Conservation (phyloP, 176 grass and related monocot species). For the Chloris gayana region DNA sequence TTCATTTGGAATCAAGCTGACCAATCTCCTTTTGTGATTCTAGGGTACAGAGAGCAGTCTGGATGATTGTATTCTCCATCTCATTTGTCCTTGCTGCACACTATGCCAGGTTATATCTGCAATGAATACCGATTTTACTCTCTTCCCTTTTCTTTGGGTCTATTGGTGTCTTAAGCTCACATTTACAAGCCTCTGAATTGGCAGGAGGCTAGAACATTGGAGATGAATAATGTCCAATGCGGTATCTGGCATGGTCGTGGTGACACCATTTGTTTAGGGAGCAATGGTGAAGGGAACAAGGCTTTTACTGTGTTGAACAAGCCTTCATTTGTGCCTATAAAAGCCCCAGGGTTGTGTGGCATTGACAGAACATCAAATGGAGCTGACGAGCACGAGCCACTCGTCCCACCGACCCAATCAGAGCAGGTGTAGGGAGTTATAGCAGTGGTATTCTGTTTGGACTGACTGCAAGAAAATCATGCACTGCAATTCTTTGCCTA, state of each 20-base stretch:
- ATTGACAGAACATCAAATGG: conserved; percentile 69
- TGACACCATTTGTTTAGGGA: conserved; percentile 85
- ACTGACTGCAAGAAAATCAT: not conserved
- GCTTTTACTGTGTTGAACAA: conserved; percentile 60
- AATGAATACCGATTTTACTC: not conserved
- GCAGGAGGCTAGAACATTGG: conserved; percentile 90
- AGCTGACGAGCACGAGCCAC: conserved; percentile 49
- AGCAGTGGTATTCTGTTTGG: not conserved
- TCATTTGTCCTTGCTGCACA: conserved; percentile 89
- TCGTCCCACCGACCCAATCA: conserved; percentile 42
- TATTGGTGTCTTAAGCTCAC: conserved; percentile 23
- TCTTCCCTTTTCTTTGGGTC: not conserved
- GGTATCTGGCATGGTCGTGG: conserved; percentile 95
- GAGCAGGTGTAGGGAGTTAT: conserved; percentile 35
- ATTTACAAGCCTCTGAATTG: conserved; percentile 29
- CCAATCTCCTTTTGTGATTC: conserved; percentile 23
- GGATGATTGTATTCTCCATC: conserved; percentile 92
- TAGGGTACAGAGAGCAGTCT: conserved; percentile 83
- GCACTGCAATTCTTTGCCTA: not conserved
- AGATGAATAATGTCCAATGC: conserved; percentile 97
- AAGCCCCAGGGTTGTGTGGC: conserved; percentile 71
- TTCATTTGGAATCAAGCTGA: conserved; percentile 25
- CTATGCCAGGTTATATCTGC: conserved; percentile 76
- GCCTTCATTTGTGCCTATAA: conserved; percentile 58
- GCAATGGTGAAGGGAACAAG: conserved; percentile 61